Base-by-base conservation (phyloP, 2,329 filamentous ascomycete genomes). In the Fusarium sp. region DNA sequence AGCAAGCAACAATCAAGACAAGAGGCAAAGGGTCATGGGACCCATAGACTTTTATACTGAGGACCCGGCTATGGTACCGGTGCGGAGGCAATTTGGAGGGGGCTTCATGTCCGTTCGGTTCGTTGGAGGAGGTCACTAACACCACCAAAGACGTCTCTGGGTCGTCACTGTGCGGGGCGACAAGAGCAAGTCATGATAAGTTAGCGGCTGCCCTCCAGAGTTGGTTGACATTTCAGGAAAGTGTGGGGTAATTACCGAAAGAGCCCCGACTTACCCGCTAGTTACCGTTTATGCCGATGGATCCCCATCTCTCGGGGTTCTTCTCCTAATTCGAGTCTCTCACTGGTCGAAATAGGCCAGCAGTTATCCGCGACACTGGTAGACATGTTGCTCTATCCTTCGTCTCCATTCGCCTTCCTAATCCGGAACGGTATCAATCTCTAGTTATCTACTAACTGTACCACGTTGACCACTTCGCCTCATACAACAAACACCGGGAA, bases 241-340 rank as follows among this genome's bases (percentile, higher is more conserved):
- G 52, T 68, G 64, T 71, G 67, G 67, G 64, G 67, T 70, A 70
- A 62, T 69, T 70, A 57, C 61, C 61, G 61, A 64, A 38, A n/a
- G 42, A 57, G 59, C 61, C 26, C 61, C 60, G 60, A 44, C 45
- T 57, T 44, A 42, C 41, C 60, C 61, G 61, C 58, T 56, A 42
- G 42, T 75, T 74, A 69, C 72, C 72, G 72, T 54, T 54, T 53
- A 63, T 64, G 64, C 70, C 72, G 72, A 69, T 61, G 60, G 31
- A 61, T 56, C 57, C 57, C 70, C 64, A 45, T 60, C 40, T 41
- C 26, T 47, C 53, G 50, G 57, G 36, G 57, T 57, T 70, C 40
- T 55, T 67, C 67, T 66, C 68, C 67, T 51, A 66, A 62, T 68
- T 40, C 50, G 16, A 50, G 49, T 52, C 55, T 56, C 42, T 65